Conservation (phyloP, 2,329 filamentous ascomycete genomes). For the Madurella mycetomatis region DNA sequence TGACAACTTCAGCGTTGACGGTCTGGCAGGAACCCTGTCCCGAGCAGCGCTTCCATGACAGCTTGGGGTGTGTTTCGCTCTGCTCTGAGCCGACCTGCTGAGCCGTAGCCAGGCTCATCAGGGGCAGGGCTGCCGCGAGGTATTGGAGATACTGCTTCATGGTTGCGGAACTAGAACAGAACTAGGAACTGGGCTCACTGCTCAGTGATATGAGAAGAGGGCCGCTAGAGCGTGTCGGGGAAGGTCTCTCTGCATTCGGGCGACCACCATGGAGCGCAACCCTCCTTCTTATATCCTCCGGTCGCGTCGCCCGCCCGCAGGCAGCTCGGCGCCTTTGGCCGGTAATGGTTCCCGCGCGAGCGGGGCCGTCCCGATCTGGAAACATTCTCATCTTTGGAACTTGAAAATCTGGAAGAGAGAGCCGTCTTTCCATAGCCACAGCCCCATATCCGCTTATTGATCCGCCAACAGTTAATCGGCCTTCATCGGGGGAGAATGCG, state of each 20-base stretch:
- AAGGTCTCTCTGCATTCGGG: not conserved
- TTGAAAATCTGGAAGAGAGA: conserved; percentile 17
- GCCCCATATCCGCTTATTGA: conserved; percentile 11
- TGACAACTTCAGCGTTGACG: conserved; percentile 41
- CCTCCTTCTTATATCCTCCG: conserved; percentile 1
- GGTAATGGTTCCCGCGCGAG: not conserved
- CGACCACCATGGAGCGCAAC: not conserved
- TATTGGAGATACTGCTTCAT: conserved; percentile 24
- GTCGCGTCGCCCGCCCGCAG: not conserved
- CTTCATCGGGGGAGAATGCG: conserved; percentile 9
- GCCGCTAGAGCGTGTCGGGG: not conserved
- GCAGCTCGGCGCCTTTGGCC: too few species aligned
- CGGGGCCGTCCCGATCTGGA: conserved; percentile 8
- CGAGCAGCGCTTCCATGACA: conserved; percentile 25
- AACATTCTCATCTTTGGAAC: conserved; percentile 8
- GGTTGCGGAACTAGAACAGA: not conserved
- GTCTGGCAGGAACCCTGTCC: conserved; percentile 18
- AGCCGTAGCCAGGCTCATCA: conserved; percentile 15
- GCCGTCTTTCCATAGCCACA: conserved; percentile 10
- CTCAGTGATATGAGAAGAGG: conserved; percentile 4
- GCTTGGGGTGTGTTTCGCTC: conserved; percentile 16
- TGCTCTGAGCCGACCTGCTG: conserved; percentile 19
- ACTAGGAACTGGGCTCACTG: not conserved
- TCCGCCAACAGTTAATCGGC: conserved; percentile 8
- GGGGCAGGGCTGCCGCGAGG: conserved; percentile 20